A percentile compares a stretch with the other conserved stretches of the same genome.
Evolutionary conservation across 495 filamentous ascomycete genomes (phyloP).

Genomic region (Aspergillus haitiensis): DNA sequence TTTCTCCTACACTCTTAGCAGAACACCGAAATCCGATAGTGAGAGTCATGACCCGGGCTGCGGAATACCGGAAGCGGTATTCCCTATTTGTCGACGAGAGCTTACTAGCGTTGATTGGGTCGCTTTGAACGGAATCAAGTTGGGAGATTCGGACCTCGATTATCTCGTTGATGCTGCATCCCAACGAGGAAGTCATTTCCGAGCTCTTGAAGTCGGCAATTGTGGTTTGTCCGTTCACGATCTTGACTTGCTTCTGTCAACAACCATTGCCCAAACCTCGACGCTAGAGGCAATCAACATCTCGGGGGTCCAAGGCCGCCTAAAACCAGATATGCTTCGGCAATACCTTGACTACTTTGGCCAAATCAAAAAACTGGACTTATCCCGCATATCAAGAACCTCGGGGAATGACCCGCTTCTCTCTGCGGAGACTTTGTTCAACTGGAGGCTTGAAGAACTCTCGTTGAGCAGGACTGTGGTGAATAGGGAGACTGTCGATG

Average conservation of each 20-base stretch:
- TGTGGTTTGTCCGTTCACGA: constrained; percentile 66
- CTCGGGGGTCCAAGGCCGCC: constrained; percentile 70
- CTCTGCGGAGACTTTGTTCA: constrained; percentile 62
- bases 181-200: constrained; percentile 63
- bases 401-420: constrained; percentile 65
- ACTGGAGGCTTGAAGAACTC: constrained; percentile 76
- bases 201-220: constrained; percentile 77
- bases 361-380: constrained; percentile 68
- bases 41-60: constrained; percentile 65
- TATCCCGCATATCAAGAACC: constrained; percentile 66
- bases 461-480: constrained; percentile 64
- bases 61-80: constrained; percentile 75
- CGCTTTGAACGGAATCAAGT: constrained; percentile 74
- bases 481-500: constrained; percentile 54
- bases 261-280: constrained; percentile 57
- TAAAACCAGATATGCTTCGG: constrained; percentile 63
- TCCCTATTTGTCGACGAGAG: constrained; percentile 70
- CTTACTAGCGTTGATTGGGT: constrained; percentile 81
- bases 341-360: constrained; percentile 64
- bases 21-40: constrained; percentile 52
- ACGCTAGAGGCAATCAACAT: constrained; percentile 77
- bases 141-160: constrained; percentile 80
- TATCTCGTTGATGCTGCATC: constrained; percentile 67
- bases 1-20: constrained; percentile 58
- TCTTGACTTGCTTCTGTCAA: constrained; percentile 46